Conservation (phyloP, 1,284 basidiomycete species). For the Ceratobasidium sp. region DNA sequence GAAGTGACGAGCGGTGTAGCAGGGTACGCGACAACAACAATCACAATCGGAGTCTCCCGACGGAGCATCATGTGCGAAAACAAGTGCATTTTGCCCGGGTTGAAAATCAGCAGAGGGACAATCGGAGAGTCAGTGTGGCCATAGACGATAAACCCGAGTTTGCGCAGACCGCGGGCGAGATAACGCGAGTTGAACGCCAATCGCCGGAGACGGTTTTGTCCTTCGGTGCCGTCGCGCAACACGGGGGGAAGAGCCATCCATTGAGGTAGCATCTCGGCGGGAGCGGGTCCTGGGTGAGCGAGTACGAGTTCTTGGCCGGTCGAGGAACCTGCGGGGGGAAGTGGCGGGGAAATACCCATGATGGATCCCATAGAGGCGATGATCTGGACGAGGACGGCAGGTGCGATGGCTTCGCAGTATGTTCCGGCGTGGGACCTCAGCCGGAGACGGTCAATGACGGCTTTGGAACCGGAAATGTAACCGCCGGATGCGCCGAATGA, state of each 20-base stretch:
- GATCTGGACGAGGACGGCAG: constrained; percentile 89
- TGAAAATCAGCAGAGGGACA: constrained; percentile 90
- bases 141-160: constrained; percentile 96
- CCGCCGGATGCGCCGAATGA: constrained; percentile 98
- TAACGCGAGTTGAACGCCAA: constrained; percentile 96
- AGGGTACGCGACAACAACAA: constrained; percentile 90
- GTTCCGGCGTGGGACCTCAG: constrained; percentile 81
- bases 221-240: constrained; percentile 82
- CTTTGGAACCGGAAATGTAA: constrained; percentile 86
- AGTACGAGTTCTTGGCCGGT: constrained; percentile 44
- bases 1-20: constrained; percentile 90
- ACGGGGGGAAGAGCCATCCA: constrained; percentile 74
- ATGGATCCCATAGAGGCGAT: constrained; percentile 93
- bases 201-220: constrained; percentile 77
- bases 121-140: constrained; percentile 92
- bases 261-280: constrained; percentile 63
- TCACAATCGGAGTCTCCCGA: constrained; percentile 78
- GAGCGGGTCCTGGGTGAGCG: constrained; percentile 68
- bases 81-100: constrained; percentile 89
- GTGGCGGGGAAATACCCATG: constrained; percentile 78
- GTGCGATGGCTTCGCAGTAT: constrained; percentile 91
- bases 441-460: constrained; percentile 81
- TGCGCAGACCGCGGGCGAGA: constrained; percentile 82
- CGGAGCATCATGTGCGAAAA: constrained; percentile 90
- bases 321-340: constrained; percentile 46